Base-by-base conservation (phyloP, 1,139 yeast genomes). In the Zhuliangozyma parablackwelliae region DNA sequence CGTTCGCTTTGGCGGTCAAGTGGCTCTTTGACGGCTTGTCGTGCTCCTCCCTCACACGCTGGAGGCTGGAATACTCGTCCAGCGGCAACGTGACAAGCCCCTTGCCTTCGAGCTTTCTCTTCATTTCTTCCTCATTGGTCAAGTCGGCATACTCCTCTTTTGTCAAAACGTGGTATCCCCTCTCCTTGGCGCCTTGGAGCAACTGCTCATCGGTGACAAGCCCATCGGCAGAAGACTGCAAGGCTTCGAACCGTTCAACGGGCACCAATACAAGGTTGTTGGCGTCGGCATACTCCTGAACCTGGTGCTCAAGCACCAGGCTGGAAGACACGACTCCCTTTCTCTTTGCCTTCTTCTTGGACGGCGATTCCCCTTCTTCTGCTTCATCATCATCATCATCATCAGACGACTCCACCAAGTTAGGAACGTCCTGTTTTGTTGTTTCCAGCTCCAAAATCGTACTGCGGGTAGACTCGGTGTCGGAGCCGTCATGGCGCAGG, bases 201-300 rank as follows among this genome's bases (percentile, higher is more conserved):
- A 67, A 41, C 27, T 51, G 53, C 1, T 59, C 59, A 29, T 42
- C 38, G 7, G 34, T 27, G 21, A 31, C 26, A 10, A 26, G 30
- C 25, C 21, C 10, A 8, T 54, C 50, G 10, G 53, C 39, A 29
- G 60, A 43, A 6, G 58, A 38, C 20, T 54, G 53, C 28, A 63
- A 54, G 32, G 54, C 57, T 34, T 71, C 68, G 39, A 68, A 77
- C 41, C 73, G 74, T 1, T 67, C 75, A 33, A 55, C 50, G 3
- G 82, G 67, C 20, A 82, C 45, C n/a, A 78, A 47, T 7, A 74
- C 71, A 41, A 79, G 51, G 27, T 72, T 69, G 41, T 76, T 69
- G 21, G 64, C 61, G 6, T 61, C 54, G 1, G 80, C 81, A 47
- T 70, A 78, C 11, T 59, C 51, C 40, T 70, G 70, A 24, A 77